These are phyloP conservation scores for Penicillium sp. DNA, from an alignment of 2,329 filamentous ascomycete genomes.

Conservation along the genomic window DNA sequence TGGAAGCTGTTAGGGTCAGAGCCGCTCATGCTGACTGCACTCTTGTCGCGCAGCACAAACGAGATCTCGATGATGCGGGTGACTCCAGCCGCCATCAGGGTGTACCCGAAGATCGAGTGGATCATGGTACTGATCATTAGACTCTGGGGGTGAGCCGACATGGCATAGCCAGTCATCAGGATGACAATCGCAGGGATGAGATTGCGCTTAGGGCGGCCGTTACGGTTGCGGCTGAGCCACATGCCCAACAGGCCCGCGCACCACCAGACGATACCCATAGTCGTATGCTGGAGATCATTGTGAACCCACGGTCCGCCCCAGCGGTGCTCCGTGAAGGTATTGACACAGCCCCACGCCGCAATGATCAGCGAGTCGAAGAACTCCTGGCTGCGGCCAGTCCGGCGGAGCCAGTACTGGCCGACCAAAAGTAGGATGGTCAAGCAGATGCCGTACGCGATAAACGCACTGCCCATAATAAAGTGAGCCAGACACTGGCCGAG, in stretches of 20 bases:
- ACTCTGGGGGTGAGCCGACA: slow-evolving; percentile 86
- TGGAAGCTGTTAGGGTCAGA: slow-evolving; percentile 70
- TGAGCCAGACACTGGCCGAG: slow-evolving; percentile 89
- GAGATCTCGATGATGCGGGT: slow-evolving; percentile 86
- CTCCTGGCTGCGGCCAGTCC: slow-evolving; percentile 83
- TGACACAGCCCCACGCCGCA: slow-evolving; percentile 92
- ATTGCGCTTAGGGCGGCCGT: slow-evolving; percentile 85
- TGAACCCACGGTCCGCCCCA: slow-evolving; percentile 87
- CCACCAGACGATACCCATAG: slow-evolving; percentile 99
- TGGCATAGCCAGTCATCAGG: slow-evolving; percentile 87
- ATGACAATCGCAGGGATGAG: slow-evolving; percentile 90
- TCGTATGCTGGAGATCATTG: slow-evolving; percentile 96
- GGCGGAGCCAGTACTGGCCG: slow-evolving; percentile 80
- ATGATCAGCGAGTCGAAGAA: slow-evolving; percentile 94
- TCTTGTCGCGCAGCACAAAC: slow-evolving; percentile 75
- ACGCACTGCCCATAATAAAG: slow-evolving; percentile 98
- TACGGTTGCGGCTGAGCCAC: slow-evolving; percentile 81
- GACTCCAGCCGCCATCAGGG: slow-evolving; percentile 83
- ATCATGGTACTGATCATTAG: slow-evolving; percentile 81
- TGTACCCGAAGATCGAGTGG: slow-evolving; percentile 88
- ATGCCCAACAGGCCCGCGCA: slow-evolving; percentile 84
- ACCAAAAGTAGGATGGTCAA: slow-evolving; percentile 83
- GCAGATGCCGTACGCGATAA: slow-evolving; percentile 88
- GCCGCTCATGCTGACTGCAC: slow-evolving; percentile 63
- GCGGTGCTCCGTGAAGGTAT: slow-evolving; percentile 95